Base-by-base conservation (phyloP, 2,329 filamentous ascomycete genomes). In the Colletotrichum sp. region DNA sequence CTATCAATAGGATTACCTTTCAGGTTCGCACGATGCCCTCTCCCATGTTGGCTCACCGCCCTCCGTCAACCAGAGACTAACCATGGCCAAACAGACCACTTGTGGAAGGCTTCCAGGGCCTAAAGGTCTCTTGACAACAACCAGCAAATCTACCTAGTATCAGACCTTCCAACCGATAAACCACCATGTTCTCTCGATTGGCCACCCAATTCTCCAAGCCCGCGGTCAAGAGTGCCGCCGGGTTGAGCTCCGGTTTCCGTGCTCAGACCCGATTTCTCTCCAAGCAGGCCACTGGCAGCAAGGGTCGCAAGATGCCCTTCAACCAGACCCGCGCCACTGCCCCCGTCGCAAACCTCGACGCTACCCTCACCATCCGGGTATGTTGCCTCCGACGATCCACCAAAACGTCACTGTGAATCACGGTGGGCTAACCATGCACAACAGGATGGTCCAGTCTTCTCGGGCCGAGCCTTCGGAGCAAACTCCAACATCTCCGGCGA, bases 401-500 rank as follows among this genome's bases (percentile, higher is more conserved):
- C 47, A 57, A 31, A 47, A 66, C 24, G 29, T 16, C 57, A 47
- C 31, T 13, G 38, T n/a, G 24, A 13, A 54, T 59, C 47, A 33
- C 51, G 33, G 27, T 21, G 51, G 59, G 69, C 77, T 80, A 72
- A 79, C 75, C 55, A 34, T 64, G 75, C 67, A 75, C 74, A 38
- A 51, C 81, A 95, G 92, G 95, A 98, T 87, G 97, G 97, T 75
- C 97, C 97, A 58, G 93, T 98, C 82, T 98, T 98, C 88, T 94
- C 95, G 80, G 97, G 97, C 83, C 98, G 94, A 83, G 98, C 96
- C 73, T 99, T 98, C 80, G 97, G 97, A 80, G 97, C 97, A 82
- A 97, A 97, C 84, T 91, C 94, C 84, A 99, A 98, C 89, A 94
- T 98, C 82, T 98, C 96, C 76, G 97, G 97, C 79, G 97, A 99